Base-by-base conservation (phyloP, 805 yeast species). In the Wickerhamomyces kurtzmanii region DNA sequence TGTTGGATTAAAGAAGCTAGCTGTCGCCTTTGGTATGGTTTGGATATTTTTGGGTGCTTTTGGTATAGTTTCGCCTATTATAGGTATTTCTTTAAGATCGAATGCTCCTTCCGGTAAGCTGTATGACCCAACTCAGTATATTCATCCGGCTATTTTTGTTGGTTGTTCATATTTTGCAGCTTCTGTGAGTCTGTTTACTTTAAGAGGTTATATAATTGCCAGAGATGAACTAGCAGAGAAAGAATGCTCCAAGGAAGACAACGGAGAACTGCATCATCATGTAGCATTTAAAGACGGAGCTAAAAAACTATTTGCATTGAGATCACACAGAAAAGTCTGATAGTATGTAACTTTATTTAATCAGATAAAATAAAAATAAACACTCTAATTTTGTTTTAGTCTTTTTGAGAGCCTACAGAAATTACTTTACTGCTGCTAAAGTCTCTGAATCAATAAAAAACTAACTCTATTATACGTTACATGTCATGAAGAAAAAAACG, bases 11-110 rank as follows among this genome's bases (percentile, higher is more conserved):
- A 46, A 58, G 21, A 70, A 66, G 37, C 47, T 74, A 42, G 66
- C 66, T 24, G 64, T 69, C 12, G 49, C 62, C 0, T 51, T 65
- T 28, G 65, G 71, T 12, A 59, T 71, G 68, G 37, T 66, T 4
- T 75, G 80, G 81, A 39, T 62, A 10, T 48, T 62, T 20, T 42
- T 65, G 24, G 82, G 78, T 7, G 32, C 53, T 0, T 54, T 68
- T 18, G 71, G 72, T 3, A 47, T 70, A n/a, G 65, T 60, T 2
- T 64, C 82, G 1, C 83, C 83, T 2, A 62, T 75, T 14, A 65
- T 76, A 33, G 83, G 83, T 5, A 57, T 72, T 12, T 49, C 63
- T 8, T 53, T 75, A 26, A 71, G 70, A 32, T 34, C 47, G 4
- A 17, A 33, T 5, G 24, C 39, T 4, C 26, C 40, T n/a, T 36